A percentile compares a stretch with the other conserved stretches of the same genome.
Evolutionary conservation across 2,329 filamentous ascomycete genomes (phyloP).

Genomic region (Penicillium sp.): DNA sequence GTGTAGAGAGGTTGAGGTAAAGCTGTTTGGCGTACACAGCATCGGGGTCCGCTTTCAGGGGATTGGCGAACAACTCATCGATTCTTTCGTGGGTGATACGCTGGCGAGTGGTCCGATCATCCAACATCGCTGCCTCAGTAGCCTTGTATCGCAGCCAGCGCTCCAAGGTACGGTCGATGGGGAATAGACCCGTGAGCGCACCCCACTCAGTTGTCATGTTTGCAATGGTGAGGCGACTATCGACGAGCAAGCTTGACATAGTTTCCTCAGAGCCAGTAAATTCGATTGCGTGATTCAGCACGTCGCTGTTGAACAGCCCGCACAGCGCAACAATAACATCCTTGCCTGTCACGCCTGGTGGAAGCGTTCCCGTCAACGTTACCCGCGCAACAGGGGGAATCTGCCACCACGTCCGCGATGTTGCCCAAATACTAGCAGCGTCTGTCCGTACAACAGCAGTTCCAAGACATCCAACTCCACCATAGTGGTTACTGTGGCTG

Average conservation of each 20-base stretch:
- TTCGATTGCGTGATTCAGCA: conserved; percentile 86
- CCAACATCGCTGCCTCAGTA: conserved; percentile 60
- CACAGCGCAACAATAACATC: conserved; percentile 90
- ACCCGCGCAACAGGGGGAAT: conserved; percentile 79
- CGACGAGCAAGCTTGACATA: conserved; percentile 65
- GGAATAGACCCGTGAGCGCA: conserved; percentile 70
- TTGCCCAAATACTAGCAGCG: conserved; percentile 81
- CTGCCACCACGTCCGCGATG: conserved; percentile 81
- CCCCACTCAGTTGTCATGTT: conserved; percentile 87
- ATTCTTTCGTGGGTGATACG: conserved; percentile 66
- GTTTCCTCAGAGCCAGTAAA: conserved; percentile 79
- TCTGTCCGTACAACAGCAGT: conserved; percentile 84
- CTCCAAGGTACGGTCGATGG: conserved; percentile 68
- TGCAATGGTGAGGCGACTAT: conserved; percentile 63
- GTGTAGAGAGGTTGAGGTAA: conserved; percentile 74
- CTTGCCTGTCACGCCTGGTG: conserved; percentile 80
- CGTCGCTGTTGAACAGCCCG: conserved; percentile 79
- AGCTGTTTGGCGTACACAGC: conserved; percentile 80
- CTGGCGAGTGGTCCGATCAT: not conserved
- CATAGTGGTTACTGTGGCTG: conserved; percentile 76
- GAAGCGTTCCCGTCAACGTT: conserved; percentile 70
- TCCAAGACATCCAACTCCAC: conserved; percentile 70
- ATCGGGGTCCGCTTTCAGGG: conserved; percentile 66
- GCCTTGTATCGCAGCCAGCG: conserved; percentile 75
- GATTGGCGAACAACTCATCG: conserved; percentile 66